phyloP scores from a whole-genome alignment of 805 yeast species.

The Candida cerambycidarum region DNA sequence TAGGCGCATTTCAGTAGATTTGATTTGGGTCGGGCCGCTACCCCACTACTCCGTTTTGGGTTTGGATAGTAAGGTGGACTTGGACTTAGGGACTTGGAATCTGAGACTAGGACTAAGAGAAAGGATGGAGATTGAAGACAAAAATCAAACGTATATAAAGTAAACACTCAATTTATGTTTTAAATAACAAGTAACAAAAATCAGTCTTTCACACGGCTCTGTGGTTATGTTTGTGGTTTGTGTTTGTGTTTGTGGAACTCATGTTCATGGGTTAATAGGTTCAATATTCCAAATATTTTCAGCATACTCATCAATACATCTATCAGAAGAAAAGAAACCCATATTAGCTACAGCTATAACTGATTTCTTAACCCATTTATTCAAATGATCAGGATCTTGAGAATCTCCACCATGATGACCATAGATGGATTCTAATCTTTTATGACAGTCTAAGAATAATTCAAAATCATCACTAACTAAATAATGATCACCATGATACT shows the following conservation, averaged over 20 bases:
- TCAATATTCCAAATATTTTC: slow-evolving; percentile 92
- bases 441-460: slow-evolving; percentile 79
- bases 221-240: too few relatives aligned
- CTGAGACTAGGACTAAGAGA: too few relatives aligned
- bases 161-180: too few relatives aligned
- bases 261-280: slow-evolving; percentile 41
- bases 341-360: slow-evolving; percentile 83
- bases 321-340: slow-evolving; percentile 90
- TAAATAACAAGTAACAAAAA: too few relatives aligned
- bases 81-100: too few relatives aligned
- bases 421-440: slow-evolving; percentile 69
- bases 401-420: slow-evolving; percentile 45
- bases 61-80: too few relatives aligned
- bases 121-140: too few relatives aligned
- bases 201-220: too few relatives aligned
- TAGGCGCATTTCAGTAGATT: slow-evolving; percentile 6
- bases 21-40: too few relatives aligned
- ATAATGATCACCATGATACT: slow-evolving; percentile 78
- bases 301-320: slow-evolving; percentile 90
- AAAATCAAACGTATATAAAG: too few relatives aligned
- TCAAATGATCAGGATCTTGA: slow-evolving; percentile 50
- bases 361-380: slow-evolving; percentile 72
- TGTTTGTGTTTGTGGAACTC: too few relatives aligned
- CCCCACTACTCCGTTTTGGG: too few relatives aligned
- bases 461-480: slow-evolving; percentile 88